Conservation (phyloP, 1,284 basidiomycete species). For the Leccinum subrobustum region DNA sequence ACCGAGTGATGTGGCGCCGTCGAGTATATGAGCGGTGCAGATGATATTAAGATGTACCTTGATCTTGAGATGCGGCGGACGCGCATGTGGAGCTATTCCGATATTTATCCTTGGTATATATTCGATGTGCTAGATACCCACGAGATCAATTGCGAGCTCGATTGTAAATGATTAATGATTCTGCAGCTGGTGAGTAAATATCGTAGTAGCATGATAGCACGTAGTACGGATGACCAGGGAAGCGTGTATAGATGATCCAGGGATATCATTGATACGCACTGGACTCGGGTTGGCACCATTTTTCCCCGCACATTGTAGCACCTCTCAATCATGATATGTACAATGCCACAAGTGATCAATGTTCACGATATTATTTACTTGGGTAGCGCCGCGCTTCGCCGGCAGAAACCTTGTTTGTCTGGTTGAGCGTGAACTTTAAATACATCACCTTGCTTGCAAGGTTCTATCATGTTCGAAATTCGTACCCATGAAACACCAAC, state of each 20-base stretch:
- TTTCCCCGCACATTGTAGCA: too few species aligned
- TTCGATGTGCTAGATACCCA: background rate
- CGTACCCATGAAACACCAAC: too few species aligned
- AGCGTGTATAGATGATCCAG: too few species aligned
- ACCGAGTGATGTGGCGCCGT: background rate
- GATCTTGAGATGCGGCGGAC: background rate
- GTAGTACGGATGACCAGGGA: background rate
- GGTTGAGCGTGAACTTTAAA: too few species aligned
- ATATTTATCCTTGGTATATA: background rate
- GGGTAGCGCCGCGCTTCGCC: too few species aligned
- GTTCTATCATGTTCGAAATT: too few species aligned
- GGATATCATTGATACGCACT: too few species aligned
- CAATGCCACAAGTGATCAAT: too few species aligned
- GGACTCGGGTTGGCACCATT: background rate
- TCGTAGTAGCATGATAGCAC: slow-evolving; percentile 13
- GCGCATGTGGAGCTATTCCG: background rate
- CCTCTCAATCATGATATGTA: too few species aligned
- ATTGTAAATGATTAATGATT: background rate
- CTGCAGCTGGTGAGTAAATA: background rate
- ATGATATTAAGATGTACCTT: background rate
- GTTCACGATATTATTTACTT: too few species aligned
- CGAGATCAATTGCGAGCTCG: background rate
- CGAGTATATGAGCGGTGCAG: background rate
- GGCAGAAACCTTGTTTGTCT: too few species aligned
- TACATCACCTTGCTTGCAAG: too few species aligned